phyloP scores from a whole-genome alignment of 805 yeast genomes.

The Candida ficus region DNA sequence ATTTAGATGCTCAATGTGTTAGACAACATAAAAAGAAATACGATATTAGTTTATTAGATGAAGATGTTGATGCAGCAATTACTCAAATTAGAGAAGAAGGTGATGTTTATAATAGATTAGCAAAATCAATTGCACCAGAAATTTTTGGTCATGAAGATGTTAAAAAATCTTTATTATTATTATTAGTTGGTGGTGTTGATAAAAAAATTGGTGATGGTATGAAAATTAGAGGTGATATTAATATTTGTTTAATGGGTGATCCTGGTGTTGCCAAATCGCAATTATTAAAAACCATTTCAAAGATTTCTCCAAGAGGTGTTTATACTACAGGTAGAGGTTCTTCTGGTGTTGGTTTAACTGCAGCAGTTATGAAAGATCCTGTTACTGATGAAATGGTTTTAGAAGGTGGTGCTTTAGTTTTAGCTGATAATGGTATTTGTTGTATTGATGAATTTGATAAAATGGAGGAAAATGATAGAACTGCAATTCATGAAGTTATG shows the following conservation, averaged over 20 bases:
- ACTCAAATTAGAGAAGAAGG: slow-evolving; percentile 52
- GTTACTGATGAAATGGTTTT: slow-evolving; percentile 98
- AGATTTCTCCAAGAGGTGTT: slow-evolving; percentile 93
- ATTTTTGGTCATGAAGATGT: slow-evolving; percentile 92
- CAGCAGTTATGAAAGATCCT: slow-evolving; percentile 98
- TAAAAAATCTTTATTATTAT: slow-evolving; percentile 79
- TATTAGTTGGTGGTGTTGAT: slow-evolving; percentile 93
- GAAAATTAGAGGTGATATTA: slow-evolving; percentile 96
- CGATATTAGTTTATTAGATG: slow-evolving; percentile 54
- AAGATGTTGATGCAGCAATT: slow-evolving; percentile 52
- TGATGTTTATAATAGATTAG: slow-evolving; percentile 70
- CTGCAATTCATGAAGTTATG: slow-evolving; percentile 99
- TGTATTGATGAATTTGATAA: slow-evolving; percentile 99
- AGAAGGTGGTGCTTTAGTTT: slow-evolving; percentile 96
- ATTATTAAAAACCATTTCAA: slow-evolving; percentile 81
- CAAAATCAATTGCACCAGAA: slow-evolving; percentile 94
- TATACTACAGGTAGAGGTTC: slow-evolving; percentile 99
- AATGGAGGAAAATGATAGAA: slow-evolving; percentile 95
- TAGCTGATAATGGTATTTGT: slow-evolving; percentile 97
- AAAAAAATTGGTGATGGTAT: slow-evolving; percentile 95
- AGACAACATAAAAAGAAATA: slow-evolving; percentile 87
- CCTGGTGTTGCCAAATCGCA: slow-evolving; percentile 99
- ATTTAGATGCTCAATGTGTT: slow-evolving; percentile 80
- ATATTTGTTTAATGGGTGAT: slow-evolving; percentile 95
- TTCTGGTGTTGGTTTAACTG: slow-evolving; percentile 97